These are phyloP conservation scores for Serendipita sp. DNA, from an alignment of 768 basidiomycete species.

Conservation along the genomic window DNA sequence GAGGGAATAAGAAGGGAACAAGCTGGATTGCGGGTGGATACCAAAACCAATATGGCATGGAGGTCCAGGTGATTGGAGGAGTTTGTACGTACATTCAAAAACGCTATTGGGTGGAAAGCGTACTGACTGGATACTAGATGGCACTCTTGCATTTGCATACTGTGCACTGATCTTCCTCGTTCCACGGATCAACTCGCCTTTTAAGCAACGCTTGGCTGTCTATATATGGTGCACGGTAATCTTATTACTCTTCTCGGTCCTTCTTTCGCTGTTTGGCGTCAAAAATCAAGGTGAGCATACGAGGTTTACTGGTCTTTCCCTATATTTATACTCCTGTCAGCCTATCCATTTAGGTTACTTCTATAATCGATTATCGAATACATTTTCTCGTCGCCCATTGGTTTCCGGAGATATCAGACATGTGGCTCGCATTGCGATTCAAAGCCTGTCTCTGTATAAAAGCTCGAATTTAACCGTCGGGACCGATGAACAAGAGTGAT, in stretches of 20 bases:
- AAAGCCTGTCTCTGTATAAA: too few species aligned
- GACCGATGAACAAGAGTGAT: too few species aligned
- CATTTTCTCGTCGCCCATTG: background rate
- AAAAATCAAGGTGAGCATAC: constrained; percentile 65
- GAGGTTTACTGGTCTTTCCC: background rate
- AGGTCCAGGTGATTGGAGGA: constrained; percentile 70
- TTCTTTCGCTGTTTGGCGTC: constrained; percentile 72
- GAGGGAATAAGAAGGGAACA: constrained; percentile 30
- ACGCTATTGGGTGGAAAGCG: background rate
- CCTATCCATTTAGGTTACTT: constrained; percentile 68
- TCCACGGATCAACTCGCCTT: constrained; percentile 56
- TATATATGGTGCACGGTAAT: constrained; percentile 79
- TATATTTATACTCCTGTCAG: constrained; percentile 20
- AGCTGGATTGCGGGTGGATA: constrained; percentile 80
- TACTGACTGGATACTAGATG: constrained; percentile 37
- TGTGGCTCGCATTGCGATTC: too few species aligned
- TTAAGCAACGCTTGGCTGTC: constrained; percentile 67
- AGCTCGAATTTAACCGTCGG: too few species aligned
- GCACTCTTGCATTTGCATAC: constrained; percentile 61
- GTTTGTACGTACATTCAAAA: constrained; percentile 47
- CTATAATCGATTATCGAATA: constrained; percentile 24
- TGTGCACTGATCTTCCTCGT: constrained; percentile 51
- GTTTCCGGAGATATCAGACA: too few species aligned
- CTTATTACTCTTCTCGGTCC: constrained; percentile 70
- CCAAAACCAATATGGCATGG: constrained; percentile 82